Base-by-base conservation (phyloP, 192 early-diverging fungal genomes). In the Glomus cerebriforme region DNA sequence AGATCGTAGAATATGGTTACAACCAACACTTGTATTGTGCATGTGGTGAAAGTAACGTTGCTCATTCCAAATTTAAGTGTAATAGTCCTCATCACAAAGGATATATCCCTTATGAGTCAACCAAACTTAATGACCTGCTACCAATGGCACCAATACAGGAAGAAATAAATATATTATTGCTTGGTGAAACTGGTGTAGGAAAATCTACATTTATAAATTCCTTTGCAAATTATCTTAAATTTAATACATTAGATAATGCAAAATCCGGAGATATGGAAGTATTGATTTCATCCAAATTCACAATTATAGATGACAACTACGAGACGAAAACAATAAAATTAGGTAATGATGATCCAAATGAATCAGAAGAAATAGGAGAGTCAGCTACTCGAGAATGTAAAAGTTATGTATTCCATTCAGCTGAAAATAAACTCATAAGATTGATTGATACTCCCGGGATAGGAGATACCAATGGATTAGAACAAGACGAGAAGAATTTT, bases 141-240 rank as follows among this genome's bases (percentile, higher is more conserved):
- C 39, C 39, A 43, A 12, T 2, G 0, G 39, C 10, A 43, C 39
- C 39, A 2, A 8, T 10, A 43, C 39, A 43, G 39, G 39, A 83
- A 29, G 64, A 66, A 10, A 66, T 66, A 15, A 66, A 66, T 3
- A 66, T 66, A 13, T 32, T 66, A 66, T 66, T 66, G 13, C 64
- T 66, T 7, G 64, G 64, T 19, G 32, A 66, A 32, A 66, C 82
- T 12, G 79, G 82, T 0, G 82, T 80, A 65, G 79, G 82, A 27
- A 83, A 80, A 60, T 83, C 82, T 12, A 83, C 79, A 12, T 83
- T 80, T 72, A 83, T 83, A 71, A 83, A 83, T 31, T 60, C 74
- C 60, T 80, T 83, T 73, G 79, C 67, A 59, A 83, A 83, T 73
- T 83, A 83, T 63, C 65, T 83, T 13, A 65, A 37, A 71, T 83